Conservation (phyloP, 2,329 filamentous ascomycete genomes). For the Proliferodiscus dingleyae region DNA sequence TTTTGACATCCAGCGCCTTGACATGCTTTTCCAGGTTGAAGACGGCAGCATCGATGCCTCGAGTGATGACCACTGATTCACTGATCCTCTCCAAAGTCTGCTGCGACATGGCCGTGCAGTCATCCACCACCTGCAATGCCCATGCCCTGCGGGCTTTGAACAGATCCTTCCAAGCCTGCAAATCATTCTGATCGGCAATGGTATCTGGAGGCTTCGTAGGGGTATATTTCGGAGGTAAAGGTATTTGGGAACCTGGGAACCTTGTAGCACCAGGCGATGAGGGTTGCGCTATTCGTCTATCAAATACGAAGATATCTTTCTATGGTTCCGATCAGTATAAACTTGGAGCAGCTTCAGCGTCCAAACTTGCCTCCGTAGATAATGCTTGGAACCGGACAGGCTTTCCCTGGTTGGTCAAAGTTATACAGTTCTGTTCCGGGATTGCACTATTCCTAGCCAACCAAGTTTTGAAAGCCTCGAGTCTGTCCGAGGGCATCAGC, state of each 20-base stretch:
- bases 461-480: constrained; percentile 82
- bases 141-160: constrained; percentile 78
- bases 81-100: constrained; percentile 60
- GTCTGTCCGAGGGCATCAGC: constrained; percentile 40
- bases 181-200: constrained; percentile 71
- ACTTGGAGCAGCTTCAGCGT: neutral
- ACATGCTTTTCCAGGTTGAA: constrained; percentile 77
- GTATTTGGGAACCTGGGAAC: constrained; percentile 43
- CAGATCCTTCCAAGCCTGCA: constrained; percentile 83
- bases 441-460: constrained; percentile 72
- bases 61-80: constrained; percentile 72
- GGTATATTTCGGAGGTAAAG: constrained; percentile 50
- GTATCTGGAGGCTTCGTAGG: constrained; percentile 72
- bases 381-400: constrained; percentile 56
- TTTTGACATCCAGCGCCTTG: constrained; percentile 65
- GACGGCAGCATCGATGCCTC: constrained; percentile 77
- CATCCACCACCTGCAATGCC: constrained; percentile 66
- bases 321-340: constrained; percentile 34
- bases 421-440: constrained; percentile 72
- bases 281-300: constrained; percentile 67
- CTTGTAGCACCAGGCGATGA: constrained; percentile 42
- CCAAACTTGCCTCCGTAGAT: constrained; percentile 66
- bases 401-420: constrained; percentile 72
- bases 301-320: constrained; percentile 90
- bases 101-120: constrained; percentile 61